These are phyloP conservation scores for Venustampulla echinocandica DNA, from an alignment of 495 filamentous ascomycete genomes.

Conservation along the genomic window DNA sequence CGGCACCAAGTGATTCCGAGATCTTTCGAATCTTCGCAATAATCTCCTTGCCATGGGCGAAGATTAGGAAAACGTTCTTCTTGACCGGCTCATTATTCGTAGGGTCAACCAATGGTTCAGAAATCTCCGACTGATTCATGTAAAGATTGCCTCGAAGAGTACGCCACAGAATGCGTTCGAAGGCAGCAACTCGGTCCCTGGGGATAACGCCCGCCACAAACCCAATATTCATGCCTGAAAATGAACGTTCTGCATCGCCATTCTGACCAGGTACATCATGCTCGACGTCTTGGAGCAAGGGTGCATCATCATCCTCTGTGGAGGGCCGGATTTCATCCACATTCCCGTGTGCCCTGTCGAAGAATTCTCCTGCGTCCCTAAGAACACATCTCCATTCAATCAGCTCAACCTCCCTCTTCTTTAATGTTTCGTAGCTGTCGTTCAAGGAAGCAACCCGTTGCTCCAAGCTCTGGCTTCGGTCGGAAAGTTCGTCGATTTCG, in stretches of 20 bases:
- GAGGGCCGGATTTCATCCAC: conserved; percentile 93
- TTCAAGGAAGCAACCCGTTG: conserved; percentile 85
- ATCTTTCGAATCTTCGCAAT: conserved; percentile 98
- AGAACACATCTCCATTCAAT: conserved; percentile 98
- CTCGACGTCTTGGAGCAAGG: conserved; percentile 77
- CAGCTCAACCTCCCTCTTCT: conserved; percentile 93
- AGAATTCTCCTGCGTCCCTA: conserved; percentile 90
- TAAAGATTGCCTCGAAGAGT: conserved; percentile 96
- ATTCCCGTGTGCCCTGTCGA: conserved; percentile 89
- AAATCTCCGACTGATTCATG: conserved; percentile 99
- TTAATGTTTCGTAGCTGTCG: conserved; percentile 95
- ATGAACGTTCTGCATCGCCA: conserved; percentile 73
- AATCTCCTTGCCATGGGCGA: conserved; percentile 96
- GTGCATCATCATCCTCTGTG: conserved; percentile 77
- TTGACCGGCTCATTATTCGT: conserved; percentile 78
- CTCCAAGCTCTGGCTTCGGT: conserved; percentile 85
- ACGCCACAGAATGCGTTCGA: conserved; percentile 95
- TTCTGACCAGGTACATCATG: conserved; percentile 58
- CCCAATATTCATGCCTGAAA: conserved; percentile 97
- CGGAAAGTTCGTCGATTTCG: conserved; percentile 91
- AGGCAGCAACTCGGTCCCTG: conserved; percentile 83
- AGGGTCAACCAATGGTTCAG: conserved; percentile 88
- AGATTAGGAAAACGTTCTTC: conserved; percentile 99
- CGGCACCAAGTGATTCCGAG: conserved; percentile 90
- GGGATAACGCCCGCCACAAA: conserved; percentile 98